These are phyloP conservation scores for Cutaneotrichosporon sp. DNA, from an alignment of 1,284 basidiomycete species.

Conservation along the genomic window DNA sequence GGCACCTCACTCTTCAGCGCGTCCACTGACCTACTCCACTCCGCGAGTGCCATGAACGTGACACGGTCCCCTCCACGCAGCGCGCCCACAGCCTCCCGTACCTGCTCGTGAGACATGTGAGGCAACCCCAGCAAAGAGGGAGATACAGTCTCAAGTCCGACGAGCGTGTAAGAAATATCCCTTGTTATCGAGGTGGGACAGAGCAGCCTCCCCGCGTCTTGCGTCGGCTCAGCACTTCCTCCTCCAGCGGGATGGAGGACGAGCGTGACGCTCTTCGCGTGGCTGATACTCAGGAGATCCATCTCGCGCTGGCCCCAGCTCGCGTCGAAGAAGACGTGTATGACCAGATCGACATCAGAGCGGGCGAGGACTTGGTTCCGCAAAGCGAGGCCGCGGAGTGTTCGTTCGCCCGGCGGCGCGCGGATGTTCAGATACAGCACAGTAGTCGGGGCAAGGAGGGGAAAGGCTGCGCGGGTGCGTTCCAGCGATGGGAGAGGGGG, in stretches of 20 bases:
- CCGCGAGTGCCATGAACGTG: neutral
- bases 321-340: conserved; percentile 3
- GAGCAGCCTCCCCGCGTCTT: neutral
- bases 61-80: neutral
- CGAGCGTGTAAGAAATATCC: neutral
- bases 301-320: neutral
- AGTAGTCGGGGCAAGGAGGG: neutral
- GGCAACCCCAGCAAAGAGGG: neutral
- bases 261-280: neutral
- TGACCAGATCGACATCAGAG: neutral
- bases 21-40: neutral
- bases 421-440: conserved; percentile 4
- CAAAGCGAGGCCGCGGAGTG: neutral
- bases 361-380: neutral
- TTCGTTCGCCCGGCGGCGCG: neutral
- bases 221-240: neutral
- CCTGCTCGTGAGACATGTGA: neutral
- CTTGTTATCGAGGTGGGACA: neutral
- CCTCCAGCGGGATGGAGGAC: neutral
- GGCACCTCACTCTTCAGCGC: neutral
- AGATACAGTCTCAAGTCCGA: neutral
- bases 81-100: neutral
- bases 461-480: neutral
- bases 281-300: neutral
- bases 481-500: neutral